A percentile compares a stretch with the other conserved stretches of the same genome.
Evolutionary conservation across 495 filamentous ascomycete species (phyloP).

Genomic region (Penicillium parvum): DNA sequence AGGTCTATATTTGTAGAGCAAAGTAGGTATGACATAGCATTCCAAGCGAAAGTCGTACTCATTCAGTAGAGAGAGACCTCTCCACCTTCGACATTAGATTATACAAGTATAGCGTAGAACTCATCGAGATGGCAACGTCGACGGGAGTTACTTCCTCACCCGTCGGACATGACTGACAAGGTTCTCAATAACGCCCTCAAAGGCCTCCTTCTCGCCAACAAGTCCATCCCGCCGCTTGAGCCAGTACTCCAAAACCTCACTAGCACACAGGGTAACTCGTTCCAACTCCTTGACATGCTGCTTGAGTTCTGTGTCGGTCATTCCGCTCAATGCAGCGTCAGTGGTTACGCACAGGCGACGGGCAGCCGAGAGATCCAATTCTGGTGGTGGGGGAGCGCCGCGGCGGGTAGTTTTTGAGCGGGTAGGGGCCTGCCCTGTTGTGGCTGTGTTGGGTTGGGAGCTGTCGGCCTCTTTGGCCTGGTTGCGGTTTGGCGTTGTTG

Average conservation of each 20-base stretch:
- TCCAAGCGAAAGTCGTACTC: conserved; percentile 5
- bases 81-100: conserved; percentile 21
- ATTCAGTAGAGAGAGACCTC: conserved; percentile 7
- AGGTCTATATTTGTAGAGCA: background rate
- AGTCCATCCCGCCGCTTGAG: conserved; percentile 77
- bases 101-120: conserved; percentile 18
- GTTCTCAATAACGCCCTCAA: conserved; percentile 98
- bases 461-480: conserved; percentile 47
- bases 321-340: conserved; percentile 68
- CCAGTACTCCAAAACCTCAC: conserved; percentile 84
- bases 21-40: background rate
- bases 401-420: conserved; percentile 39
- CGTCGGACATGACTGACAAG: conserved; percentile 91
- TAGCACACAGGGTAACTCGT: conserved; percentile 60
- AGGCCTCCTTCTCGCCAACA: conserved; percentile 86
- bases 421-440: conserved; percentile 37
- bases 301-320: conserved; percentile 71
- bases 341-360: conserved; percentile 78
- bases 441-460: conserved; percentile 37
- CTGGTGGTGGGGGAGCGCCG: conserved; percentile 63
- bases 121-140: background rate
- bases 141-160: conserved; percentile 57
- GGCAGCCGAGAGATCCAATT: conserved; percentile 74
- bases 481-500: conserved; percentile 38
- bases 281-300: conserved; percentile 69